Evolutionary conservation across 176 grass and related monocot species (phyloP), one percentile per base, ranked within the genome.

Genomic region (Puya raimondii): DNA sequence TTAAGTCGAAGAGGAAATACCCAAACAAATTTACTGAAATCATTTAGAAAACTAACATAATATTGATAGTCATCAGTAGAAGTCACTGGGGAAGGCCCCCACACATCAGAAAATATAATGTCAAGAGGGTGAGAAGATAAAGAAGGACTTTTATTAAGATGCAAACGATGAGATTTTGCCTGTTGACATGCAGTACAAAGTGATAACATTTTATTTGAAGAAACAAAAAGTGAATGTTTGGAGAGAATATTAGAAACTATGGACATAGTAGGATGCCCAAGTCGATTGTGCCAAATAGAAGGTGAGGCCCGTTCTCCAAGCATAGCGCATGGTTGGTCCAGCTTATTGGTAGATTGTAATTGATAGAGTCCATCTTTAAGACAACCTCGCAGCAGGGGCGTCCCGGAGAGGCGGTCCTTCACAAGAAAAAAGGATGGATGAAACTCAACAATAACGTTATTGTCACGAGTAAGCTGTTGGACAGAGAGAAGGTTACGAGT

Each of bases 361-460:
- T 23, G 23, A 23, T 23, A 23, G 1, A 23, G 23, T 23, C 23
- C 23, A 23, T 23, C 23, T 23, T 23, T 23, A 23, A 23, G 23
- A 23, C 23, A 1, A 23, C 23, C 23, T 23, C 23, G 23, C 23
- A 23, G 23, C 23, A 23, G 1, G 23, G 42, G 26, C 10, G 10
- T 69, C 13, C 42, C 8, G 1, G 66, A 27, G 66, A 11, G 18
- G 2, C 2, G 6, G 5, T 69, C 66, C 66, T 48, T 69, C 15
- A 69, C 48, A 69, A 69, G 22, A 13, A 27, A 69, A 69, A 33
- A 15, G 42, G 6, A 21, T 14, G 66, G 0, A 23, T 49, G 23
- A 51, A 71, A 71, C 51, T 71, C 47, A 2, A 52, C 12, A 21
- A 13, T 15, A 16, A 71, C 47, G 14, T 71, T 71, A 50, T 71